Evolutionary conservation across 164 flowering plant species (phyloP).

Genomic region (Chimonanthus salicifolius): DNA sequence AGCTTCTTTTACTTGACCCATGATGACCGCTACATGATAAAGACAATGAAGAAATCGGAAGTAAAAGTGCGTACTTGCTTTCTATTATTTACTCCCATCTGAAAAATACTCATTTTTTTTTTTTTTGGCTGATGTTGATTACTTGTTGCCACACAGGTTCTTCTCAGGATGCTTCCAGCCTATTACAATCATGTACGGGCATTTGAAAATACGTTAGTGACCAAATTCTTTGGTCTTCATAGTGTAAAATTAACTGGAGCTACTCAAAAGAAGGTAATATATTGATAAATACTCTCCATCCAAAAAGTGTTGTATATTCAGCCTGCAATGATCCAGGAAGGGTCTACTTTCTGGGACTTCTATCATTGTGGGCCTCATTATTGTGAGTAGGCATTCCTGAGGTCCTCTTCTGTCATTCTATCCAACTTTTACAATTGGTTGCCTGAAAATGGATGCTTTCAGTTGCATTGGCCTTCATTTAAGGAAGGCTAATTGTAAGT

Average conservation of each 20-base stretch:
- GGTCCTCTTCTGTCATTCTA: background rate
- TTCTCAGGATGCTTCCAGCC: constrained; percentile 80
- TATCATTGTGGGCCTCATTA: background rate
- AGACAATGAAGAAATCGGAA: constrained; percentile 86
- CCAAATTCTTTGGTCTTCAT: constrained; percentile 82
- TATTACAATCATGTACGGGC: constrained; percentile 80
- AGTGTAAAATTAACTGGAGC: constrained; percentile 80
- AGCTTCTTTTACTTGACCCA: constrained; percentile 83
- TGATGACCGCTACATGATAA: constrained; percentile 88
- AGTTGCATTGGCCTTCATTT: background rate
- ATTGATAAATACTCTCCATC: no score
- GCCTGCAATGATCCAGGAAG: background rate
- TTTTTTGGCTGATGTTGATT: background rate
- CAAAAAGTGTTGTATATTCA: background rate
- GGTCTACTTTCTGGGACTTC: background rate
- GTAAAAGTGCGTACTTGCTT: constrained; percentile 45
- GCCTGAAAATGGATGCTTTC: background rate
- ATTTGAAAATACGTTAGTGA: constrained; percentile 75
- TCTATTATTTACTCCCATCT: background rate
- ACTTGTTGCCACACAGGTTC: constrained; percentile 38
- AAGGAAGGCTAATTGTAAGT: no score
- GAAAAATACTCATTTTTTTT: background rate
- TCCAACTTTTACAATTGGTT: background rate
- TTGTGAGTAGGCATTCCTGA: background rate
- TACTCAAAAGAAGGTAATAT: constrained; percentile 66